Conservation (phyloP, 495 filamentous ascomycete genomes). For the Sporormia fimetaria region DNA sequence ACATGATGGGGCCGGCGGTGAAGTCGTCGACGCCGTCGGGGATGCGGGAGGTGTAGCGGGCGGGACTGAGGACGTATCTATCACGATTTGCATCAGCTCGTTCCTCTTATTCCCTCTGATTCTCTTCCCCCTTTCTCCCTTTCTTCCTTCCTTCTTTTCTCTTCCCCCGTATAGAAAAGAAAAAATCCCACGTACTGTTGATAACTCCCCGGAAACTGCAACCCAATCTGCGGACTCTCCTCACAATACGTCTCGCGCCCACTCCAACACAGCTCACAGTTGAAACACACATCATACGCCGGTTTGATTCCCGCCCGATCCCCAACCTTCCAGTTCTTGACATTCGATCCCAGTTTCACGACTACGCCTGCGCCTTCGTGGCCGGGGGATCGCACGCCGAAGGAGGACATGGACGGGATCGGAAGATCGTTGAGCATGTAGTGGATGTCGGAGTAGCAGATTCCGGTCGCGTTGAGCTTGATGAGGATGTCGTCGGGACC, state of each 20-base stretch:
- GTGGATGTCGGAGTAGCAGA: constrained; percentile 43
- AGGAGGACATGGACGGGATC: constrained; percentile 37
- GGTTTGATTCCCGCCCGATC: constrained; percentile 51
- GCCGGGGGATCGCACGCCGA: constrained; percentile 40
- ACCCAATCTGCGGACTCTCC: constrained; percentile 3
- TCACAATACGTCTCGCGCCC: constrained; percentile 38
- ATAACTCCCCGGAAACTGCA: constrained; percentile 27
- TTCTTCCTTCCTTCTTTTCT: too few species aligned
- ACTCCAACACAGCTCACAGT: constrained; percentile 39
- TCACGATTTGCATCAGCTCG: too few species aligned
- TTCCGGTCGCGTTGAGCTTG: constrained; percentile 38
- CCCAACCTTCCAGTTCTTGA: constrained; percentile 45
- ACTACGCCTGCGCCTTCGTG: constrained; percentile 47
- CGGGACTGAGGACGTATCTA: constrained; percentile 30
- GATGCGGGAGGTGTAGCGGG: constrained; percentile 34
- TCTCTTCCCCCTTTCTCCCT: too few species aligned
- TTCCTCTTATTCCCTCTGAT: too few species aligned
- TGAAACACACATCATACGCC: constrained; percentile 40
- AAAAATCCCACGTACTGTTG: constrained; percentile 35
- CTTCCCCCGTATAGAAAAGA: too few species aligned
- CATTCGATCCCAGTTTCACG: constrained; percentile 40
- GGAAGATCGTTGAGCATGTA: constrained; percentile 39
- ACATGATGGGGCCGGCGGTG: constrained; percentile 37
- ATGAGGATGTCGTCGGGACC: constrained; percentile 40
- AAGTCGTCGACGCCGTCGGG: constrained; percentile 35